Evolutionary conservation across 1,284 basidiomycete genomes (phyloP), one percentile per base, ranked within the genome.

Genomic region (Chondrostereum purpureum): DNA sequence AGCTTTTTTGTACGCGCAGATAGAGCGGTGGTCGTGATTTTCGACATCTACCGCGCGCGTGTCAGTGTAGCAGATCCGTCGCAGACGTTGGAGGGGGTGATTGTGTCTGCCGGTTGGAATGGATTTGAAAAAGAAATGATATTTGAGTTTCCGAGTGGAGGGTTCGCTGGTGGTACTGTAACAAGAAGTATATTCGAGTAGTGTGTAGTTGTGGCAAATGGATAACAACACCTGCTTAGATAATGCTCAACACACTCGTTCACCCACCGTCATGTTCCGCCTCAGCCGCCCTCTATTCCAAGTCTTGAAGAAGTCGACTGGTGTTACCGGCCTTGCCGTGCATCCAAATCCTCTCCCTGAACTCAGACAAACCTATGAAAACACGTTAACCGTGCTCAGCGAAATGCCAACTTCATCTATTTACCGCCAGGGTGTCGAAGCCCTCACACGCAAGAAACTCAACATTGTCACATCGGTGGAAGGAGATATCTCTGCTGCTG

Each of bases 381-480:
- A 78, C 44, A 98, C 94, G 1, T 81, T 98, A 43, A 64, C 77
- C 17, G 63, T 78, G 3, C 80, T 97, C 42, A 67, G 77, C 3
- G 62, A 75, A 43, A 78, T 97, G 49, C 94, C 95, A 10, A 65
- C 75, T 49, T 76, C 82, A 38, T 88, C 89, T 50, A 85, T 94
- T 44, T 99, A 97, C 70, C 82, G 91, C 47, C 94, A 97, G 67
- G 85, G 90, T 42, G 83, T 83, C 5, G 88, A 94, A 64, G 85
- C 91, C 4, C 73, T 96, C 53, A 92, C 88, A n/a, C 78, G 83
- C 58, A 80, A 84, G 60, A 86, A 92, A 58, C 76, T 97, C 50
- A 74, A 71, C 53, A 75, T 91, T 45, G 75, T 96, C 43, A 72
- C 90, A 58, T 63, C 65, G 44, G 83, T 80, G 22, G 78, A 78